These are phyloP conservation scores for Climacium dendroides DNA, from an alignment of 225 moss, liverwort and hornwort species.

Conservation along the genomic window DNA sequence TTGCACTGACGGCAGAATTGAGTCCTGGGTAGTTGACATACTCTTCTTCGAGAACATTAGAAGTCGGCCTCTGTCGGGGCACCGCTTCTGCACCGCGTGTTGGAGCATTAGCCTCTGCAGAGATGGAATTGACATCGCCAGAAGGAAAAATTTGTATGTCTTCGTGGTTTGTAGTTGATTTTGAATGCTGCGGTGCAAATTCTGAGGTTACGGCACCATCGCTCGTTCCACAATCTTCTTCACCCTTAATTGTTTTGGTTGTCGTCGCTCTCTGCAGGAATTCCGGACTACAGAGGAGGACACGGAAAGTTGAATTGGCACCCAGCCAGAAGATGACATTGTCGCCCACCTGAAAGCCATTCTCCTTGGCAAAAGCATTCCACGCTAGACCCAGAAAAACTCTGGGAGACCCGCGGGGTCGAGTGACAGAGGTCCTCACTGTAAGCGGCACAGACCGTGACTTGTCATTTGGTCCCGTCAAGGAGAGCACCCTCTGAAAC, in stretches of 20 bases:
- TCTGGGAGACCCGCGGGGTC: neutral
- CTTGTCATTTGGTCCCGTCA: neutral
- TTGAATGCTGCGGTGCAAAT: neutral
- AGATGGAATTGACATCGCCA: neutral
- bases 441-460: neutral
- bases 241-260: neutral
- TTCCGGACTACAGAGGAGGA: neutral
- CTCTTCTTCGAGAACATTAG: neutral
- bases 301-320: constrained; percentile 1
- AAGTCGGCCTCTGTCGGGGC: neutral
- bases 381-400: neutral
- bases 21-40: neutral
- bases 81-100: neutral
- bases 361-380: neutral
- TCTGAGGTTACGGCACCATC: neutral
- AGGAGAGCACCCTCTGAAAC: neutral
- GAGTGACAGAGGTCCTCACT: neutral
- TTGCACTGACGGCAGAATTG: neutral
- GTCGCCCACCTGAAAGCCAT: neutral
- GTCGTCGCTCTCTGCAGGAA: neutral
- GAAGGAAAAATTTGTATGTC: neutral
- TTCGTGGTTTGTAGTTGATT: neutral
- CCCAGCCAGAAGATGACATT: neutral
- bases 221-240: neutral
- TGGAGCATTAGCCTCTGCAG: neutral